phyloP scores from a whole-genome alignment of 2,329 filamentous ascomycete genomes.

The Talaromyces funiculosus region DNA sequence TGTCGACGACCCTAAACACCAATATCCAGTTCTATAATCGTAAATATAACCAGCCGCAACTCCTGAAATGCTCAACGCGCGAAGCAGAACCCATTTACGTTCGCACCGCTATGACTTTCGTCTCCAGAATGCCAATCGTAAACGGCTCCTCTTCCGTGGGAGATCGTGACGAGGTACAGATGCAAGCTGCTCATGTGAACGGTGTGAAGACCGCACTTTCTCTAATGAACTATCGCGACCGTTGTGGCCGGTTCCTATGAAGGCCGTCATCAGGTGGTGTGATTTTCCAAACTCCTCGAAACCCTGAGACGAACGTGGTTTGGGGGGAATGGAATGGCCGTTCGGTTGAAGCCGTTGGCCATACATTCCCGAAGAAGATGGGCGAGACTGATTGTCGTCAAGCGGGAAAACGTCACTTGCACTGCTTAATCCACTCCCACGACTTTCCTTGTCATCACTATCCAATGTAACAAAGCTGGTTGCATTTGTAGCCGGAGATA shows the following conservation, averaged over 20 bases:
- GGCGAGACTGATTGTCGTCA: conserved; percentile 19
- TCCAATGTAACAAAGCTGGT: conserved; percentile 40
- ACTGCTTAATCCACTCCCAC: conserved; percentile 26
- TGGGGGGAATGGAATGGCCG: conserved; percentile 16
- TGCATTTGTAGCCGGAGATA: conserved; percentile 41
- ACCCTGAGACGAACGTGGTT: conserved; percentile 21
- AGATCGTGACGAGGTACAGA: not conserved
- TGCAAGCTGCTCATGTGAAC: conserved; percentile 6
- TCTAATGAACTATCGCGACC: conserved; percentile 26
- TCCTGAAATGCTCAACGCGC: conserved; percentile 4
- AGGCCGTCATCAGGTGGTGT: conserved; percentile 17
- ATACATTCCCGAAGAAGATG: conserved; percentile 27
- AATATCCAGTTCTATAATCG: not conserved
- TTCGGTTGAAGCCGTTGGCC: conserved; percentile 21
- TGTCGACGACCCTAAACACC: not conserved
- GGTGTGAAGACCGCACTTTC: conserved; percentile 20
- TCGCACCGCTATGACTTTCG: conserved; percentile 28
- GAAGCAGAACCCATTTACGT: not conserved
- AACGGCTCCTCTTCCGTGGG: conserved; percentile 34
- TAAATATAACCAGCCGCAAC: not conserved
- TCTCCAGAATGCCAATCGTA: conserved; percentile 40
- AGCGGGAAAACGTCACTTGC: conserved; percentile 24
- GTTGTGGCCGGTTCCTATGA: conserved; percentile 20
- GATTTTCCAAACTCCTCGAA: conserved; percentile 20
- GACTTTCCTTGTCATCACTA: conserved; percentile 34